Evolutionary conservation across 73 alveolate genomes (phyloP).

Genomic region (Paramecium octaurelia): DNA sequence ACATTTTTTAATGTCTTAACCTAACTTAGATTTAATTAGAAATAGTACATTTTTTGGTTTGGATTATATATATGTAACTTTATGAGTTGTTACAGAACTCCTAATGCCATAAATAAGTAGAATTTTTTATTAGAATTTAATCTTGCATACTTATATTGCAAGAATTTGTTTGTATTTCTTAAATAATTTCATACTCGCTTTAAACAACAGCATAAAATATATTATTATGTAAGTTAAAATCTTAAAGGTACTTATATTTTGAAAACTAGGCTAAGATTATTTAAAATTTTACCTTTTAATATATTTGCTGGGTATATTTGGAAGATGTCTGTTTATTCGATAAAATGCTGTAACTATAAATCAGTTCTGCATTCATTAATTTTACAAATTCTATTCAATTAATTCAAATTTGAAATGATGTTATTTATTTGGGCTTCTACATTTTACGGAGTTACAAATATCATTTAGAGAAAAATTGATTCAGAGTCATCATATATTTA

Average conservation of each 20-base stretch:
- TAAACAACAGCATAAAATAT: not conserved
- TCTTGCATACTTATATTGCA: not conserved
- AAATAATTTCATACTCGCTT: not conserved
- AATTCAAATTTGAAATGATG: not conserved
- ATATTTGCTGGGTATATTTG: not conserved
- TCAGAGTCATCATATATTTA: not conserved
- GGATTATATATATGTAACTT: not conserved
- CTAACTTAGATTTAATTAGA: not conserved
- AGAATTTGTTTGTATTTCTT: not conserved
- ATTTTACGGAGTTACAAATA: not conserved
- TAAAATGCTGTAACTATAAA: not conserved
- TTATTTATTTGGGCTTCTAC: not conserved
- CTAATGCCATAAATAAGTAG: not conserved
- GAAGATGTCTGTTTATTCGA: not conserved
- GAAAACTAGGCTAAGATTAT: not conserved
- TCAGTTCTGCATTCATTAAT: not conserved
- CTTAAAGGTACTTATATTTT: not conserved
- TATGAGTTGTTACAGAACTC: not conserved
- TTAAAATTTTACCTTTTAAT: not conserved
- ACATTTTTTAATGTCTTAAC: not conserved
- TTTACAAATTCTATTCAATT: not conserved
- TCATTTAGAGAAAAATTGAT: not conserved
- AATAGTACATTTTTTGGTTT: not conserved
- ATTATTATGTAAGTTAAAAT: not conserved
- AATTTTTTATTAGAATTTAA: not conserved